A percentile compares a stretch with the other conserved stretches of the same genome.
phyloP scores from a whole-genome alignment of 768 basidiomycete genomes.

The Podaxis sp. region DNA sequence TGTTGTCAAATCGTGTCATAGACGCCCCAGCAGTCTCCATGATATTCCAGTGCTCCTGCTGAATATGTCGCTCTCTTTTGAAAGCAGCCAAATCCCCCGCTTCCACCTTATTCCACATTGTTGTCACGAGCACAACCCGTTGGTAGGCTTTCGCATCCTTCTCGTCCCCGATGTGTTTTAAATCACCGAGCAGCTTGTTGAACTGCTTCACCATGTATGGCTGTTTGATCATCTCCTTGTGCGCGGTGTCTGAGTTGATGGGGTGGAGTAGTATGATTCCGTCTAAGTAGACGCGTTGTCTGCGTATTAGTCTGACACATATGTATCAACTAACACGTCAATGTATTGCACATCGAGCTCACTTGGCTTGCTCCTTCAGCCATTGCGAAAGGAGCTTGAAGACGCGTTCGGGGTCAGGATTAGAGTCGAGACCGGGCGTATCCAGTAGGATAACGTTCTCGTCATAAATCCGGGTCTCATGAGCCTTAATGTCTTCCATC shows the following conservation, averaged over 20 bases:
- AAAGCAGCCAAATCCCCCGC: neutral
- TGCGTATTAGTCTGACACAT: neutral
- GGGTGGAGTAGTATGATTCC: constrained; percentile 3
- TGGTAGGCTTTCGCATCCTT: neutral
- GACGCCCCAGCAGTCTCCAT: neutral
- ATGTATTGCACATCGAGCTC: neutral
- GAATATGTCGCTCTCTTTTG: neutral
- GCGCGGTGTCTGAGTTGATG: neutral
- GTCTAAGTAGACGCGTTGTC: neutral
- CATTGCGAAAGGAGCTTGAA: neutral
- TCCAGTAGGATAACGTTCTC: constrained; percentile 8
- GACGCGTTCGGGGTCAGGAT: neutral
- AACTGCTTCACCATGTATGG: neutral
- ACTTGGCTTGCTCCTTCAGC: constrained; percentile 1
- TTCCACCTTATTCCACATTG: neutral
- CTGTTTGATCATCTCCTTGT: neutral
- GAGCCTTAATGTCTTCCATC: neutral
- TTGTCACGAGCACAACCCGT: constrained; percentile 5
- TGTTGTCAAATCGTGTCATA: neutral
- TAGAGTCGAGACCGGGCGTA: neutral
- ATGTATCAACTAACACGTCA: neutral
- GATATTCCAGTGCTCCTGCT: neutral
- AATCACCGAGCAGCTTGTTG: neutral
- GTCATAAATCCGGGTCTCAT: neutral
- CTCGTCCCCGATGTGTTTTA: neutral